Evolutionary conservation across 208 protist genomes (phyloP).

Genomic region (Vickermania ingenoplastis): DNA sequence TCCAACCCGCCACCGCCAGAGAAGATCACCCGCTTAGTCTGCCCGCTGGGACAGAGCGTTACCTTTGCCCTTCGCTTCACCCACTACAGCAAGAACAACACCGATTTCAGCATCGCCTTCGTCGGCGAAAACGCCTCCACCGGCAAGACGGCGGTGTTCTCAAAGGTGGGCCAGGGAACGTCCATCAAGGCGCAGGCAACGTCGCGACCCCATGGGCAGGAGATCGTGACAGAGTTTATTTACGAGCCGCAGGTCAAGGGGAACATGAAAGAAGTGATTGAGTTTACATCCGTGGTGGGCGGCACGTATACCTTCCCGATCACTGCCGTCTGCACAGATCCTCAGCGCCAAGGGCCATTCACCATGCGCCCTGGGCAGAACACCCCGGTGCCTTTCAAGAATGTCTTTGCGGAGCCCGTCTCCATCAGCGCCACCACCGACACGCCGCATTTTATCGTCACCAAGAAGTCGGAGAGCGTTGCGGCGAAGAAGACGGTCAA

Average conservation of each 20-base stretch:
- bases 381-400: conserved; percentile 84
- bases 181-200: conserved; percentile 25
- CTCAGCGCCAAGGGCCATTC: conserved; percentile 91
- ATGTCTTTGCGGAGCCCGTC: conserved; percentile 87
- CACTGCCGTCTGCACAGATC: conserved; percentile 72
- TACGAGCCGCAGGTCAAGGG: conserved; percentile 91
- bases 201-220: conserved; percentile 55
- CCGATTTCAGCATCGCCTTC: conserved; percentile 82
- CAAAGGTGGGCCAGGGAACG: conserved; percentile 29
- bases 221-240: conserved; percentile 85
- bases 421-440: conserved; percentile 78
- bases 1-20: conserved; percentile 45
- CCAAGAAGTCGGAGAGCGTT: conserved; percentile 67
- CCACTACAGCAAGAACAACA: conserved; percentile 51
- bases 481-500: conserved; percentile 74
- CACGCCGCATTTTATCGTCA: conserved; percentile 70
- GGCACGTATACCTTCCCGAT: conserved; percentile 91
- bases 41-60: conserved; percentile 73
- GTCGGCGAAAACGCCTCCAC: conserved; percentile 8
- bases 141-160: conserved; percentile 20
- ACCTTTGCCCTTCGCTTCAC: conserved; percentile 63
- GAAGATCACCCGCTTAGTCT: conserved; percentile 68
- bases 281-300: conserved; percentile 68
- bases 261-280: conserved; percentile 60
- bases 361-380: conserved; percentile 47